Evolutionary conservation across 164 flowering plant species (phyloP).

Genomic region (Buxus sempervirens): DNA sequence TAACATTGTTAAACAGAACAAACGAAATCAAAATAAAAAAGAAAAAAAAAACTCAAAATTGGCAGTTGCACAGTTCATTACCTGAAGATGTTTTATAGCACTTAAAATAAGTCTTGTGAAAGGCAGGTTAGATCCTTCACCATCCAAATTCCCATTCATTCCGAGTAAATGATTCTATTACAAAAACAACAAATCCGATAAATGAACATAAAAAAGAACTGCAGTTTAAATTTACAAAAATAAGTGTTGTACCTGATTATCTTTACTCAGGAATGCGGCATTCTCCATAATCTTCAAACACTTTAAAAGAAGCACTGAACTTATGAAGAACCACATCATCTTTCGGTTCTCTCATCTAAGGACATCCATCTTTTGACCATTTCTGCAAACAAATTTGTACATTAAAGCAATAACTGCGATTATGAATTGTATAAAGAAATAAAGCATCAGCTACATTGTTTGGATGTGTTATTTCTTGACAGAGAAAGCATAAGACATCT

Average conservation of each 20-base stretch:
- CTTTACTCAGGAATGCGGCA: constrained; percentile 85
- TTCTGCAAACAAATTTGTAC: constrained; percentile 41
- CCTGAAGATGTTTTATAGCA: constrained; percentile 86
- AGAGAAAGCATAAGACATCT: background rate
- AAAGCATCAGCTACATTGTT: background rate
- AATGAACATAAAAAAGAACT: background rate
- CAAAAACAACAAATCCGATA: background rate
- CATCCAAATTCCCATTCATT: constrained; percentile 42
- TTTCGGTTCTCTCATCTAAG: constrained; percentile 27
- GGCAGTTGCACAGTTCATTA: constrained; percentile 16
- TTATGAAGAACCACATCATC: constrained; percentile 34
- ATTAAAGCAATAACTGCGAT: background rate
- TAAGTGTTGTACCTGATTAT: constrained; percentile 69
- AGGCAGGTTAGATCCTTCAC: constrained; percentile 37
- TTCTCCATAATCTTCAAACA: constrained; percentile 95
- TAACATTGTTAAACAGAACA: too few species aligned
- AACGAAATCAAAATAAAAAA: too few species aligned
- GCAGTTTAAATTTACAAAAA: background rate
- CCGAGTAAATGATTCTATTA: constrained; percentile 78
- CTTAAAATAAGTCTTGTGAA: constrained; percentile 61
- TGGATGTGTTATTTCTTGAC: background rate
- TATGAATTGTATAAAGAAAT: background rate
- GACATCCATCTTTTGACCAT: constrained; percentile 29
- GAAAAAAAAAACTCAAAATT: background rate
- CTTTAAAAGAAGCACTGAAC: constrained; percentile 58